Base-by-base conservation (phyloP, 2,329 filamentous ascomycete genomes). In the Sporothrix brasiliensis region DNA sequence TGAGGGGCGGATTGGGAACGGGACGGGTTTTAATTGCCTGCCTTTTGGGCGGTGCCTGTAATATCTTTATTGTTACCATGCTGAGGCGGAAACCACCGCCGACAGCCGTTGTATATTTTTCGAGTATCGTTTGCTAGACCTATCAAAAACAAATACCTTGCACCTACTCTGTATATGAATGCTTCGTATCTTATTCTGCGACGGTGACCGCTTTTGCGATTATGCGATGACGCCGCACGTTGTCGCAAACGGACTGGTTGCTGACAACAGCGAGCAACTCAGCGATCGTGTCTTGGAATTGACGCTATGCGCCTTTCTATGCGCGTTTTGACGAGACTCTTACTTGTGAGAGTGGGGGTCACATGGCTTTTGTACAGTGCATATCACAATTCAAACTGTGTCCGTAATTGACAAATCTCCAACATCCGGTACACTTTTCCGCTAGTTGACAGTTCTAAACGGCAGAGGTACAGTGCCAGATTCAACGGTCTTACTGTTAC, bases 21-120 rank as follows among this genome's bases (percentile, higher is more conserved):
- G 44, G 27, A 65, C 9, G 24, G 47, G 44, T 50, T n/a, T 34
- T 53, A 34, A 63, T 50, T 66, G 63, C 63, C 63, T 66, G 63
- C 47, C 63, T 53, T 66, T 5, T 34, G 19, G 47, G 47, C 47
- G 63, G 47, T 52, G 47, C 63, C 27, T 52, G 63, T 41, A 41
- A 39, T 52, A 66, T 66, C 63, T 66, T 34, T 52, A 44, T 44
- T 52, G 24, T 53, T 39, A 39, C 44, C 63, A 47, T 65, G 61
- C 63, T 39, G 27, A 52, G 63, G 63, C 47, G 63, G 27, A 66
- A 52, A 27, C 63, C 61, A 47, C 60, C 60, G 41, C 44, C 44
- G 61, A 49, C 27, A 34, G 61, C 61, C 61, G 44, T 49, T 65
- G 61, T 50, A 65, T 65, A 65, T 65, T 65, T 65, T 50, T 66